Evolutionary conservation across 2,329 filamentous ascomycete species (phyloP).

Genomic region (Venturia carpophila): DNA sequence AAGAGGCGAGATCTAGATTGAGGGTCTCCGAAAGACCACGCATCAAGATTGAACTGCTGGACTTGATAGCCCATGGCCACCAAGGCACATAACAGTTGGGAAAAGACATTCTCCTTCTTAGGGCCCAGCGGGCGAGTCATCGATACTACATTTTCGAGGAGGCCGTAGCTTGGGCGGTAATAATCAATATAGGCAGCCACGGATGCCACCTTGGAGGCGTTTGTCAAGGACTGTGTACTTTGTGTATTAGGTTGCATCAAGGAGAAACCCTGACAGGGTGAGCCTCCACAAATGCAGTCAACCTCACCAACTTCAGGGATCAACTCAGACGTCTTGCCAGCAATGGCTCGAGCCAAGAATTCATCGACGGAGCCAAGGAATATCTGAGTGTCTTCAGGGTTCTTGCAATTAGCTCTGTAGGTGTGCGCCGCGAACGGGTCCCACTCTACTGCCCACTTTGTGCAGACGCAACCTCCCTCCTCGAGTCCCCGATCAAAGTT

Average conservation of each 20-base stretch:
- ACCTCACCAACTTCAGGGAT: slow-evolving; percentile 56
- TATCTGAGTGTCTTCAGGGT: slow-evolving; percentile 40
- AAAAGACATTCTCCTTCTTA: slow-evolving; percentile 55
- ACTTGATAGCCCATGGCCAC: slow-evolving; percentile 73
- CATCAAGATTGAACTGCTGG: slow-evolving; percentile 58
- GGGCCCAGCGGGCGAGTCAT: slow-evolving; percentile 44
- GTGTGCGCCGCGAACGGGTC: slow-evolving; percentile 58
- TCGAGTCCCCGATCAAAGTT: slow-evolving; percentile 71
- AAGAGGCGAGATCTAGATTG: slow-evolving; percentile 64
- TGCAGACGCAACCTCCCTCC: slow-evolving; percentile 58
- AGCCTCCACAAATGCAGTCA: slow-evolving; percentile 63
- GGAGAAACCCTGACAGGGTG: slow-evolving; percentile 72
- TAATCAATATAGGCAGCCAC: slow-evolving; percentile 68
- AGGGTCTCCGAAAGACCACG: slow-evolving; percentile 59
- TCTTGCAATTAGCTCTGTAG: slow-evolving; percentile 58
- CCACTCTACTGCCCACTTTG: slow-evolving; percentile 62
- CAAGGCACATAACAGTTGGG: slow-evolving; percentile 63
- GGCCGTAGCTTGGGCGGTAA: slow-evolving; percentile 64
- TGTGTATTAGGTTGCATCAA: slow-evolving; percentile 50
- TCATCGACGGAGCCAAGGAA: slow-evolving; percentile 69
- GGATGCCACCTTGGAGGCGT: slow-evolving; percentile 69
- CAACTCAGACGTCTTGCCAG: slow-evolving; percentile 38
- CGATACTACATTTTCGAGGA: slow-evolving; percentile 67
- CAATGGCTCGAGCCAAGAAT: slow-evolving; percentile 49
- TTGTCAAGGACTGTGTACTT: slow-evolving; percentile 51